These are phyloP conservation scores for Diaporthe caulivora DNA, from an alignment of 2,329 filamentous ascomycete species.

Conservation along the genomic window DNA sequence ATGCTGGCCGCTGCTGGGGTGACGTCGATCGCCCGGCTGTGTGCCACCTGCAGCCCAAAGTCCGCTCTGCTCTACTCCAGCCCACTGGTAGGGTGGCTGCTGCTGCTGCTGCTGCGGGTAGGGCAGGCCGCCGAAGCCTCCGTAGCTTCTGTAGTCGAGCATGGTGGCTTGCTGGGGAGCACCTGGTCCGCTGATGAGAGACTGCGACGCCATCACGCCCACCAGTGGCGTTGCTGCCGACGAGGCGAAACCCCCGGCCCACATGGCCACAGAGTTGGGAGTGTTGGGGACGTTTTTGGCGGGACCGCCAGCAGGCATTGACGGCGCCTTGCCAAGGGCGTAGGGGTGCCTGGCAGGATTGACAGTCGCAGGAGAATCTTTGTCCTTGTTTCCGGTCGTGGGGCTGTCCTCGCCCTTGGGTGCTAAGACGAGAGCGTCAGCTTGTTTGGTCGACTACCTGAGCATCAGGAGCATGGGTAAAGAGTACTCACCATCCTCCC, in stretches of 20 bases:
- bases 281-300: background rate
- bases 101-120: background rate
- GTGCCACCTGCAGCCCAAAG: background rate
- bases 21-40: background rate
- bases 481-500: conserved; percentile 33
- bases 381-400: background rate
- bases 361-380: background rate
- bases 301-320: background rate
- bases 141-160: conserved; percentile 12
- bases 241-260: conserved; percentile 26
- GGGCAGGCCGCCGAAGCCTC: background rate
- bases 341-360: background rate
- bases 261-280: background rate
- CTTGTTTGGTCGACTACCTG: background rate
- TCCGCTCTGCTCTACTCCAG: background rate
- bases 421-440: background rate
- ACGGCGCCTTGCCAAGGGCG: background rate
- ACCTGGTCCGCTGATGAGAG: background rate
- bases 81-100: background rate
- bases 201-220: background rate
- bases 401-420: background rate
- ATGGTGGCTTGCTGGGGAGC: background rate
- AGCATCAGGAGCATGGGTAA: background rate
- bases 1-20: background rate
- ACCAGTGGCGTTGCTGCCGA: background rate